Evolutionary conservation across 805 yeast genomes (phyloP), one percentile per base, ranked within the genome.

Genomic region (Ogataea polymorpha): DNA sequence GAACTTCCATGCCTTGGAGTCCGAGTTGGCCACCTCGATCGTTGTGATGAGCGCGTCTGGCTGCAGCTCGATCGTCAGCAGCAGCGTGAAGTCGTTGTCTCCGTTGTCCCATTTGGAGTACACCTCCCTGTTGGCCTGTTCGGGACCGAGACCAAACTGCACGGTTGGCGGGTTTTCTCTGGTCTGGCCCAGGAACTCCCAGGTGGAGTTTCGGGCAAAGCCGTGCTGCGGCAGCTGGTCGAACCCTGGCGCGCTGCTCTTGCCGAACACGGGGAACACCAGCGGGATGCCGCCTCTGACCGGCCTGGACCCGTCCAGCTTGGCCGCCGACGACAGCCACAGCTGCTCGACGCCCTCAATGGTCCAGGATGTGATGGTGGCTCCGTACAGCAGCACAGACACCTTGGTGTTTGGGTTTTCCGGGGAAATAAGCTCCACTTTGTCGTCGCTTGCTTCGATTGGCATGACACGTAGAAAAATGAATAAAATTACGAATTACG

Each of bases 211-310:
- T 63, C 99, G 75, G 14, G 96, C 99, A 67, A 93, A 86, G 2
- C 99, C 99, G 61, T 93, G 99, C 67, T 93, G 98, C 14, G 97
- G 97, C 49, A 93, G 74, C 25, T 74, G 62, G 37, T 69, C 71
- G 28, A 89, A 77, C 3, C 86, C 85, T 41, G 68, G 72, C 6
- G 75, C 71, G 23, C 72, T 70, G 11, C 72, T 68, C 49, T 80
- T 89, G 45, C 99, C 98, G 56, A 86, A 86, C 2, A 83, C 86
- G 2, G 99, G 99, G 74, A 93, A 93, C 7, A 91, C 98, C 17
- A 93, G 69, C 10, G 99, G 99, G 39, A 93, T 86, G 37, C 99
- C 99, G 50, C 99, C 99, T 62, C 99, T 78, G 14, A 93, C 97
- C 2, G 99, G 95, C 58, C 84, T 86, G 32, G 91, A 67, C 9